Evolutionary conservation across 352 stramenopile genomes (phyloP), one percentile per base, ranked within the genome.

Genomic region (Phytopythium oedochilum): DNA sequence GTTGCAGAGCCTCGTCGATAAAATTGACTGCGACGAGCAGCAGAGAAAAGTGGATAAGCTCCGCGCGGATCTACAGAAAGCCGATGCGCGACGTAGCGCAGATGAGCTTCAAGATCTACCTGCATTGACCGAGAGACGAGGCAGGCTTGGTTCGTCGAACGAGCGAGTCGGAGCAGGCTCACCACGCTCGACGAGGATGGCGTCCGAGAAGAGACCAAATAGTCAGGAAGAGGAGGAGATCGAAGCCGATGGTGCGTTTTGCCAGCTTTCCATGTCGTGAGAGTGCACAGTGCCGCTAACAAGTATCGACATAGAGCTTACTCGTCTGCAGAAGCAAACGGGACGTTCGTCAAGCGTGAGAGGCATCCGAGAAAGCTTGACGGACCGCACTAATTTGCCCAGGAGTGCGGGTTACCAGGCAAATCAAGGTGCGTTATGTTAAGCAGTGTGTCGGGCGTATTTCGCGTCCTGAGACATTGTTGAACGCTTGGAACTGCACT

Each of bases 31-130:
- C 39, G 58, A 52, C 14, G 60, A 72, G 32, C 71, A 82, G 34
- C 63, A 73, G 56, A 63, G 61, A 23, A 70, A 63, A 17, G 59
- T 82, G n/a, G 69, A 70, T 26, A 62, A 42, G 35, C 57, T 76
- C 14, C 60, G 76, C 52, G 55, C 25, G 20, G 66, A 82, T 22
- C 59, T 82, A 3, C 40, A 60, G 20, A 68, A 71, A 35, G 55
- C 63, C 23, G 60, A 63, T 20, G 55, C 60, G 34, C 63, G 49
- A 50, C 66, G 60, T 20, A 36, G 43, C 31, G 59, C 67, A 3
- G 40, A 31, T 43, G 42, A 55, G 31, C 40, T 57, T 0, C 34
- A 43, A 12, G 31, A 53, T 6, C 26, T 29, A 20, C 23, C 22
- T 12, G 9, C 15, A n/a, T 5, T 34, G 7, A 34, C 7, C 12